These are phyloP conservation scores for Gelatoporia subvermispora DNA, from an alignment of 768 basidiomycete species.

Conservation along the genomic window DNA sequence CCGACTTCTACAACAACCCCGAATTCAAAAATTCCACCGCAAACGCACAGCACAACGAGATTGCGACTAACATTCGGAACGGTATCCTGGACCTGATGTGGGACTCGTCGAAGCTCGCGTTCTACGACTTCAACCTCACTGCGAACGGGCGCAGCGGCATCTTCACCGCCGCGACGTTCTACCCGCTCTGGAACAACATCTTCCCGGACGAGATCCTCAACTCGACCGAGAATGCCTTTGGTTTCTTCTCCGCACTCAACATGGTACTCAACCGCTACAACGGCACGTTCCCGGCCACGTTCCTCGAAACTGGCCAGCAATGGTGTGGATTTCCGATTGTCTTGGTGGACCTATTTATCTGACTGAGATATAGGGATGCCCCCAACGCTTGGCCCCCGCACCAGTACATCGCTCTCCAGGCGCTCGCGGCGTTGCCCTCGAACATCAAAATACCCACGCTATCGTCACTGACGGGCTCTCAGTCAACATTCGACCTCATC, in stretches of 20 bases:
- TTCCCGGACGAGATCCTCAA: slow-evolving; percentile 64
- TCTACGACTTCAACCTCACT: slow-evolving; percentile 86
- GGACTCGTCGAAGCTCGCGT: slow-evolving; percentile 77
- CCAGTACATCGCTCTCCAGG: slow-evolving; percentile 75
- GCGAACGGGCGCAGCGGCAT: slow-evolving; percentile 57
- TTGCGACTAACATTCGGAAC: slow-evolving; percentile 52
- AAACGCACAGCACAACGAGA: slow-evolving; percentile 44
- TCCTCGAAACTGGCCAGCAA: slow-evolving; percentile 74
- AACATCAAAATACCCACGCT: slow-evolving; percentile 59
- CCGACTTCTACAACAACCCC: slow-evolving; percentile 51
- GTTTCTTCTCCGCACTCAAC: slow-evolving; percentile 69
- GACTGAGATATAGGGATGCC: slow-evolving; percentile 50
- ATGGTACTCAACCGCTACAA: slow-evolving; percentile 82
- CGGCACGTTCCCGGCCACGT: slow-evolving; percentile 79
- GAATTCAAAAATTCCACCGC: slow-evolving; percentile 30
- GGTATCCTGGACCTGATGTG: slow-evolving; percentile 86
- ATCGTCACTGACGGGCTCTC: slow-evolving; percentile 43
- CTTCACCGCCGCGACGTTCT: slow-evolving; percentile 75
- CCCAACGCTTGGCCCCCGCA: slow-evolving; percentile 91
- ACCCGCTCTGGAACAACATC: slow-evolving; percentile 85
- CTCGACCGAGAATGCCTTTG: slow-evolving; percentile 57
- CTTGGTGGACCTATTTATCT: neutral
- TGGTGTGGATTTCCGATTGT: slow-evolving; percentile 47
- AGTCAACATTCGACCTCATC: slow-evolving; percentile 64
- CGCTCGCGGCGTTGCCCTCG: slow-evolving; percentile 67